Base-by-base conservation (phyloP, 768 basidiomycete genomes). In the Lentinula aciculospora region DNA sequence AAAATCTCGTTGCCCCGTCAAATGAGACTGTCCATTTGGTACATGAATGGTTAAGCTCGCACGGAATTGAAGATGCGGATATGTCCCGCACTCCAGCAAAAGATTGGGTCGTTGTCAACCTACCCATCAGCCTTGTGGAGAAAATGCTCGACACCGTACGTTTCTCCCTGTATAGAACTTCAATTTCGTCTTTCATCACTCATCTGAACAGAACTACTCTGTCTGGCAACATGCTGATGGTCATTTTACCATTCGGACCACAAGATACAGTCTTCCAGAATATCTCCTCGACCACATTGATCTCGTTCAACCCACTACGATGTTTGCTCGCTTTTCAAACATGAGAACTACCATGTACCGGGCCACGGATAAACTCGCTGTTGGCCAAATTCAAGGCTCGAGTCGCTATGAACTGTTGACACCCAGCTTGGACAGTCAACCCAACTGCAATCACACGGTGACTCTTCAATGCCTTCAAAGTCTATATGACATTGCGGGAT, bases 271-370 rank as follows among this genome's bases (percentile, higher is more conserved):
- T 63, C 77, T 91, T 17, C 88, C 88, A 0, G 74, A 74, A 46
- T 60, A 78, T 57, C 68, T 89, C 46, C 77, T 84, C 62, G 70
- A 73, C 3, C 85, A 89, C 64, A 67, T 89, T 57, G 85, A 88
- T 36, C 68, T 89, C 29, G 72, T 90, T 28, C 86, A 89, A 60
- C 88, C 88, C 0, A 89, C 88, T 2, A 89, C 86, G 1, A 77
- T 82, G 67, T 90, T 89, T 63, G 72, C 76, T 42, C 77, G 77
- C 58, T 69, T 72, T 59, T 79, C 74, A 60, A 68, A 69, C 7
- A 69, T 79, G 54, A 74, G 63, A 58, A 75, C 76, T 4, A 80
- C 73, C 0, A 62, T 81, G 23, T 70, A 74, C 55, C 71, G 64
- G 64, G 15, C 59, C 2, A 59, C 69, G 10, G 61, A 63, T 1